A percentile compares a stretch with the other conserved stretches of the same genome.
These are phyloP conservation scores for Aspergillus chevalieri DNA, from an alignment of 2,329 filamentous ascomycete species.

Conservation along the genomic window DNA sequence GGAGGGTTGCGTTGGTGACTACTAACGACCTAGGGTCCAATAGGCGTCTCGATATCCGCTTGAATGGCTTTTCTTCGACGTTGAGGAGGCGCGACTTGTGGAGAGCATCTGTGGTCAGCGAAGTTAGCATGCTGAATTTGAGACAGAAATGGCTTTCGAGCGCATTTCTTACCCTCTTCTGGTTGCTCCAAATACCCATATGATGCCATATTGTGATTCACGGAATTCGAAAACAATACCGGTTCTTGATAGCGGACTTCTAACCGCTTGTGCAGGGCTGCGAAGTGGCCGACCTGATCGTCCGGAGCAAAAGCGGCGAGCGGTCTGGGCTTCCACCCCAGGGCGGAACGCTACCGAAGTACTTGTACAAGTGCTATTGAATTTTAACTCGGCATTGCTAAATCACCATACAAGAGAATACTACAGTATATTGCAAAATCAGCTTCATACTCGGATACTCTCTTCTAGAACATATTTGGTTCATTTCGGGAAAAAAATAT, in stretches of 20 bases:
- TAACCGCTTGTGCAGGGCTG: background rate
- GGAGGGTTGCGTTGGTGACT: constrained; percentile 48
- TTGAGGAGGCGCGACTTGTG: constrained; percentile 82
- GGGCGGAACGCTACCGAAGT: background rate
- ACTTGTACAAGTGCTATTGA: background rate
- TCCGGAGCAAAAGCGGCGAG: constrained; percentile 4
- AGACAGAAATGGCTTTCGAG: constrained; percentile 3
- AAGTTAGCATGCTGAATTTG: constrained; percentile 13
- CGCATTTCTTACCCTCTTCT: constrained; percentile 43
- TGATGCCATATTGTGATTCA: constrained; percentile 40
- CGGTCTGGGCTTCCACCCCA: constrained; percentile 5
- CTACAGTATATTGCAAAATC: too few relatives aligned
- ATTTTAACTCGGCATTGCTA: too few relatives aligned
- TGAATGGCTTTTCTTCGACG: constrained; percentile 88
- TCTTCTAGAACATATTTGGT: too few relatives aligned
- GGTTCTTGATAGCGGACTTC: background rate
- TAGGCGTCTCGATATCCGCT: constrained; percentile 77
- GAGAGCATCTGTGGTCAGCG: constrained; percentile 56
- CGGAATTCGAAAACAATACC: background rate
- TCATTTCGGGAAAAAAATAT: too few relatives aligned
- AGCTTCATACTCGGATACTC: too few relatives aligned
- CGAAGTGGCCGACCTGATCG: background rate
- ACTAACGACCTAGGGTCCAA: constrained; percentile 62
- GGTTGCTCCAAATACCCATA: constrained; percentile 67
- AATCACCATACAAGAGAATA: too few relatives aligned